Conservation (phyloP, 768 basidiomycete genomes). For the Austroboletus festivus region DNA sequence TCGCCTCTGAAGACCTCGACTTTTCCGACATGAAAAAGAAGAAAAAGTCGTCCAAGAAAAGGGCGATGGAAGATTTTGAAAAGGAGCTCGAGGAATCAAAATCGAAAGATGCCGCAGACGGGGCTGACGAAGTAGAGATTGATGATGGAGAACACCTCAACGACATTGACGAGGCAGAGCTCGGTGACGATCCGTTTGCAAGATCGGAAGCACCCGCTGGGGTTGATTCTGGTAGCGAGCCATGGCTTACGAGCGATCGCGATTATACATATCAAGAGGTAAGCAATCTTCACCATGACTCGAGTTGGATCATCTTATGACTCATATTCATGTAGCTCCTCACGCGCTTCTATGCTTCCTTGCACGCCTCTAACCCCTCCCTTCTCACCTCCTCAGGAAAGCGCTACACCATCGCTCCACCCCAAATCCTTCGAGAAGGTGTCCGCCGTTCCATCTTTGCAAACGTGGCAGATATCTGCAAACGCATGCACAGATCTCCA, state of each 20-base stretch:
- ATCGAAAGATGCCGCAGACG: conserved; percentile 60
- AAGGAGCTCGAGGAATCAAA: conserved; percentile 80
- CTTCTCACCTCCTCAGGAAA: conserved; percentile 82
- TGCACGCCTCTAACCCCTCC: conserved; percentile 93
- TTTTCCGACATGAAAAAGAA: conserved; percentile 98
- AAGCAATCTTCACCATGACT: conserved; percentile 13
- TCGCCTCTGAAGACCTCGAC: conserved; percentile 75
- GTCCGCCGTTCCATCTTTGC: conserved; percentile 98
- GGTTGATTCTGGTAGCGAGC: conserved; percentile 73
- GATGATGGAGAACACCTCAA: conserved; percentile 64
- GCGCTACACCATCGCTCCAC: conserved; percentile 96
- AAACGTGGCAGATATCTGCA: conserved; percentile 96
- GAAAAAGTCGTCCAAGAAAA: conserved; percentile 90
- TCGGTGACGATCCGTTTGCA: conserved; percentile 88
- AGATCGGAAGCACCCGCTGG: conserved; percentile 51
- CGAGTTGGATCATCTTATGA: background rate
- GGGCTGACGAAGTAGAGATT: conserved; percentile 51
- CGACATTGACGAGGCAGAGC: conserved; percentile 74
- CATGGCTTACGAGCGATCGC: conserved; percentile 90
- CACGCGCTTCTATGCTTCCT: conserved; percentile 83
- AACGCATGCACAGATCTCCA: conserved; percentile 95
- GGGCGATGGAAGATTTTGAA: conserved; percentile 90
- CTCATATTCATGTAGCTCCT: conserved; percentile 58
- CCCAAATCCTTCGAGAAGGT: conserved; percentile 90
- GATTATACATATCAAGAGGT: conserved; percentile 98